Evolutionary conservation across 768 basidiomycete species (phyloP), one percentile per base, ranked within the genome.

Genomic region (Galerina marginata): DNA sequence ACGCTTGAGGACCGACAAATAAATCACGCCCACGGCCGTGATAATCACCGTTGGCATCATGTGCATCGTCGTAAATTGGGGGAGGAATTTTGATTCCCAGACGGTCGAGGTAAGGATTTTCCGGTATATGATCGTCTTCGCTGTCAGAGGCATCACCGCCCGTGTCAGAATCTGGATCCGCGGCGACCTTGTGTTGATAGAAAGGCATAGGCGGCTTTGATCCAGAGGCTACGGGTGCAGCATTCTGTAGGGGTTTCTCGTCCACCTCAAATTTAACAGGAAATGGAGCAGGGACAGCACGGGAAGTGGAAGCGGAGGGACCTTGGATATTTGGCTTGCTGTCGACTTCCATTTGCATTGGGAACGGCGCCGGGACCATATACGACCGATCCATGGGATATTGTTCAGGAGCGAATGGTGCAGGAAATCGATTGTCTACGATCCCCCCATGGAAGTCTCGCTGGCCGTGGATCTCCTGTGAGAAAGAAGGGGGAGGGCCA

Each of bases 41-140:
- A 59, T 74, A 84, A 54, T 84, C 77, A 1, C 82, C 83, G 46
- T 81, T 74, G 0, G 68, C 71, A 62, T 85, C 84, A 26, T 66
- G 69, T 20, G 72, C 58, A 40, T 81, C 75, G 7, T 70, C 63
- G 15, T 60, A 43, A 2, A 76, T 47, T 4, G 76, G 72, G 3
- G 73, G 63, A 39, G 64, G 59, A 33, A 68, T 66, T 12, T 67
- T 61, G 7, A 69, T 46, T 3, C 69, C 70, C 12, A 73, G 66
- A n/a, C 65, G 62, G 9, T 69, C 55, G 4, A 69, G 46, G 11
- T 66, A 42, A 16, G 60, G 59, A 0, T 65, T 57, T 15, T 48
- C 54, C 26, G 33, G 40, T 43, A 38, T 29, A 26, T 67, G 59
- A 4, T 68, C 62, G 59, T 65, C 64, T 9, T 71, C 62, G 7